phyloP scores from a whole-genome alignment of 164 flowering plant species.

The Liquidambar formosana region DNA sequence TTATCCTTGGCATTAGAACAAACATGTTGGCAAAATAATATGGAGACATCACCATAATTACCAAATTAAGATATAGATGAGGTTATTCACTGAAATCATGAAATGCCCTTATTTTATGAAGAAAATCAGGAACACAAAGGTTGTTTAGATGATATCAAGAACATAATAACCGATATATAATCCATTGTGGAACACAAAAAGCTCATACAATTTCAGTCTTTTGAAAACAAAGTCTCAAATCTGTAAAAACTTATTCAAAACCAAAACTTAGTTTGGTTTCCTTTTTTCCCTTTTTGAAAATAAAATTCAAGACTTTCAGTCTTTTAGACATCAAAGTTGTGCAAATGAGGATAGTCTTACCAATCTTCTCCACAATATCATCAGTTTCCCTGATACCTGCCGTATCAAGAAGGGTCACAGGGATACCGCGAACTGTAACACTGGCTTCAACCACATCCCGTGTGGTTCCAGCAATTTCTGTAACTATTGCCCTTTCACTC shows the following conservation, averaged over 20 bases:
- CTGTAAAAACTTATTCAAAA: neutral
- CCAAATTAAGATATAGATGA: too few species aligned
- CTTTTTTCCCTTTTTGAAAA: neutral
- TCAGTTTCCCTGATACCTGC: slow-evolving; percentile 95
- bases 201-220: too few species aligned
- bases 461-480: slow-evolving; percentile 95
- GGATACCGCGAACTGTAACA: slow-evolving; percentile 72
- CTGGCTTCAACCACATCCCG: slow-evolving; percentile 93
- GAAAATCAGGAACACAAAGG: too few species aligned
- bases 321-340: neutral
- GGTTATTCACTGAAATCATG: too few species aligned
- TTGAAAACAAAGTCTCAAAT: neutral
- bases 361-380: slow-evolving; percentile 89
- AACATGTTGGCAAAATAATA: too few species aligned
- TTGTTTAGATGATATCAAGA: too few species aligned
- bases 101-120: too few species aligned
- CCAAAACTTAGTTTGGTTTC: neutral
- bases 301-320: neutral
- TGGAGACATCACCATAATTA: too few species aligned
- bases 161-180: too few species aligned
- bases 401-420: slow-evolving; percentile 94
- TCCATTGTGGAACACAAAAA: too few species aligned
- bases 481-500: slow-evolving; percentile 98
- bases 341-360: slow-evolving; percentile 36
- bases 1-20: too few species aligned